Evolutionary conservation across 2,329 filamentous ascomycete genomes (phyloP), one percentile per base, ranked within the genome.

Genomic region (Exserohilum turcica): DNA sequence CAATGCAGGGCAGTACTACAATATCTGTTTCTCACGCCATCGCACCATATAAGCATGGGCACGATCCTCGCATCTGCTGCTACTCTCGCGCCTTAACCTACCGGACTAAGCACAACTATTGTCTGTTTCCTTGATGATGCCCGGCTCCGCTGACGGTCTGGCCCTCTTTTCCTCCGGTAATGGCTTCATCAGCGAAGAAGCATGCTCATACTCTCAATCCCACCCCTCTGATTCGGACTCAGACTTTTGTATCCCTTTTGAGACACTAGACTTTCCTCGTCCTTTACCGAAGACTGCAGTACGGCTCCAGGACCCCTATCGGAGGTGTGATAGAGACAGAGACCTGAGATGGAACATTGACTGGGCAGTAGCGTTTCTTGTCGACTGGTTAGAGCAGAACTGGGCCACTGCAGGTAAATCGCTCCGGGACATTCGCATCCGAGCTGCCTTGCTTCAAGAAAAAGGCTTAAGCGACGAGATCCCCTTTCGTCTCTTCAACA

Each of bases 281-380:
- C 50, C 19, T n/a, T 36, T 53, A 7, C 31, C 52, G 18, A 57
- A 38, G 27, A 16, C 38, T 6, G 43, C 48, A n/a, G 19, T 52
- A 5, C 60, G 49, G 18, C 58, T 72, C 12, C 56, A 60, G n/a
- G 60, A 71, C 45, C 64, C 62, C 5, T 45, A 46, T 21, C 13
- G 64, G 3, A 59, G 51, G 42, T 67, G 61, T 46, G 57, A 66
- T 5, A 53, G 58, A 9, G 64, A 66, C 42, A 53, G 58, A 9
- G 64, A 66, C 42, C 55, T 76, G 6, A 71, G 68, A 4, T 78
- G 76, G 76, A 73, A 68, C 16, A 67, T 76, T 13, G 74, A 77
- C 27, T 78, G 74, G 59, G 76, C 76, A 12, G 75, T 75, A 4
- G 76, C 76, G 19, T 76, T 72, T 61, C 48, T 73, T 24, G 70